Evolutionary conservation across 116 monocot genomes (phyloP).

Genomic region (Trichopus zeylanicus): DNA sequence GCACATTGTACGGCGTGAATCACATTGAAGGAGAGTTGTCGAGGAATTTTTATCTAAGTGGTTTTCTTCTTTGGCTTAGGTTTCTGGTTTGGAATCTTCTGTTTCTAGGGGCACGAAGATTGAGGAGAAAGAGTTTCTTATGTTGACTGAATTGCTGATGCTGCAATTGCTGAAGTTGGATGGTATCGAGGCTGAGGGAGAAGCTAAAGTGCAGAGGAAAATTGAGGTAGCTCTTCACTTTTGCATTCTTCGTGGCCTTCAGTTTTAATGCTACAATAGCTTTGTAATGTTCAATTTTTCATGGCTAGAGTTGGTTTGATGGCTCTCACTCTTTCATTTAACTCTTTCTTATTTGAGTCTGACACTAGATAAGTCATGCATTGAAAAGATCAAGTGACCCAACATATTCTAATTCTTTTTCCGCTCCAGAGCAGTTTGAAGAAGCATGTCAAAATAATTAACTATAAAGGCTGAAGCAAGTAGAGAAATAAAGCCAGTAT

Average conservation of each 20-base stretch:
- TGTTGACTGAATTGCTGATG: constrained; percentile 85
- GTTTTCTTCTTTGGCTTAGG: constrained; percentile 24
- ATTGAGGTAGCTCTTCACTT: constrained; percentile 41
- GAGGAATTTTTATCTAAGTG: not conserved
- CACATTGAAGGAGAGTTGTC: not conserved
- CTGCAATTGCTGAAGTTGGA: constrained; percentile 85
- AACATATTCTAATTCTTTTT: no score
- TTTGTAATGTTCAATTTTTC: not conserved
- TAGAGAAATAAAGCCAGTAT: no score
- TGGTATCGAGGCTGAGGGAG: constrained; percentile 79
- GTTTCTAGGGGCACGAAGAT: constrained; percentile 46
- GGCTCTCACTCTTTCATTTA: no score
- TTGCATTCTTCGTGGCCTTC: no score
- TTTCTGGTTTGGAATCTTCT: constrained; percentile 37
- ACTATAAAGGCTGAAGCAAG: no score
- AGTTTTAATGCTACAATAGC: not conserved
- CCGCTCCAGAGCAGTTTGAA: no score
- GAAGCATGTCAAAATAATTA: no score
- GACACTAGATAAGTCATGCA: no score
- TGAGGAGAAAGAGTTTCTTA: constrained; percentile 62
- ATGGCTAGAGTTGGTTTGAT: not conserved
- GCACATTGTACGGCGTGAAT: not conserved
- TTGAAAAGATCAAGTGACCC: no score
- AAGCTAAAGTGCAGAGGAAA: constrained; percentile 75
- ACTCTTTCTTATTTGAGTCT: no score